phyloP scores from a whole-genome alignment of 495 filamentous ascomycete species.

The Tuber calosporum region DNA sequence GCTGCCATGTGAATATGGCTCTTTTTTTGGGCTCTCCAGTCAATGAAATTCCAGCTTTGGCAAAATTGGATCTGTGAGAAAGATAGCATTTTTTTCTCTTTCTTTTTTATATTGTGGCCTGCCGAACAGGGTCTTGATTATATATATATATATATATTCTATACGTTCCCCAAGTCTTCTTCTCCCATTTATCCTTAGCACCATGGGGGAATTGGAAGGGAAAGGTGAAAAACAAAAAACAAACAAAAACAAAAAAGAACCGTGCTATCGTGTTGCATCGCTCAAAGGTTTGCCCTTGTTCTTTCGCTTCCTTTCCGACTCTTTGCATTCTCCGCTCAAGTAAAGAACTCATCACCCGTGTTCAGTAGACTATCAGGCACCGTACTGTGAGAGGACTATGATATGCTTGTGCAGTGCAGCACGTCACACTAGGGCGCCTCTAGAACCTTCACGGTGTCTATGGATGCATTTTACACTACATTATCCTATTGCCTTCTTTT shows the following conservation, averaged over 20 bases:
- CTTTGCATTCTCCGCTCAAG: not conserved
- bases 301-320: not conserved
- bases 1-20: no score
- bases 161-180: not conserved
- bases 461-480: not conserved
- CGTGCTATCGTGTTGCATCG: not conserved
- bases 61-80: no score
- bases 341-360: not conserved
- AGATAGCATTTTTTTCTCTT: no score
- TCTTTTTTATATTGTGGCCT: no score
- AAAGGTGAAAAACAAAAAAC: not conserved
- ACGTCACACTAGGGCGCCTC: not conserved
- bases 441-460: not conserved
- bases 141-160: no score
- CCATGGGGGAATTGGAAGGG: not conserved
- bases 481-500: not conserved
- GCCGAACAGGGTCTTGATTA: no score
- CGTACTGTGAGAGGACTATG: not conserved
- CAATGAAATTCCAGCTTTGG: no score
- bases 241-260: no score
- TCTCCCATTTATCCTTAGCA: not conserved
- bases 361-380: not conserved
- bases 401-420: not conserved
- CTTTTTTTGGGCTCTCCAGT: no score
- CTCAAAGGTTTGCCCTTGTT: not conserved